phyloP scores from a whole-genome alignment of 1,139 yeast genomes.

The Debaryomycetaceae sp. region DNA sequence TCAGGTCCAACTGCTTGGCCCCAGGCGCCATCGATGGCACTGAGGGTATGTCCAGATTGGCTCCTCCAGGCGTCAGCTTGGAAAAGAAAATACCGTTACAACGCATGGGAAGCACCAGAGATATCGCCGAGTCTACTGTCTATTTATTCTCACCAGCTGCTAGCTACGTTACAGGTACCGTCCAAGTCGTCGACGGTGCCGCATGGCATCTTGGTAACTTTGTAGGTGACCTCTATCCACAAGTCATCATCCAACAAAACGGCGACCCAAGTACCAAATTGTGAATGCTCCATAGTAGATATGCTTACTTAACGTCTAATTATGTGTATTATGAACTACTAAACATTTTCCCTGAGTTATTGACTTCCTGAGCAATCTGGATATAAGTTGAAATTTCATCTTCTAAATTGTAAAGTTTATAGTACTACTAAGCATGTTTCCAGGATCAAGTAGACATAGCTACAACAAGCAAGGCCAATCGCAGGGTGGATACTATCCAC shows the following conservation, averaged over 20 bases:
- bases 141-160: conserved; percentile 83
- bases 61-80: conserved; percentile 38
- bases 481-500: conserved; percentile 3
- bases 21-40: conserved; percentile 87
- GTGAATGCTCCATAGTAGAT: conserved; percentile 2
- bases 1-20: conserved; percentile 79
- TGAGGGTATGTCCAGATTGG: conserved; percentile 71
- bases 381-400: neutral
- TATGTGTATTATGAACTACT: too few species aligned
- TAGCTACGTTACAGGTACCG: conserved; percentile 70
- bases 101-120: conserved; percentile 68
- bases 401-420: too few species aligned
- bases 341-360: too few species aligned
- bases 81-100: conserved; percentile 64
- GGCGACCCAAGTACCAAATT: conserved; percentile 16
- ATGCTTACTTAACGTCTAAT: neutral
- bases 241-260: conserved; percentile 24
- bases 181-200: conserved; percentile 86
- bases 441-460: conserved; percentile 30
- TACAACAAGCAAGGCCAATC: conserved; percentile 8
- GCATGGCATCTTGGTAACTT: conserved; percentile 73
- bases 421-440: conserved; percentile 23
- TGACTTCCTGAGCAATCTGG: too few species aligned
- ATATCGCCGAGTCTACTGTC: conserved; percentile 87
- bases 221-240: conserved; percentile 35